Conservation (phyloP, 2,329 filamentous ascomycete genomes). For the Phialophora macrospora region DNA sequence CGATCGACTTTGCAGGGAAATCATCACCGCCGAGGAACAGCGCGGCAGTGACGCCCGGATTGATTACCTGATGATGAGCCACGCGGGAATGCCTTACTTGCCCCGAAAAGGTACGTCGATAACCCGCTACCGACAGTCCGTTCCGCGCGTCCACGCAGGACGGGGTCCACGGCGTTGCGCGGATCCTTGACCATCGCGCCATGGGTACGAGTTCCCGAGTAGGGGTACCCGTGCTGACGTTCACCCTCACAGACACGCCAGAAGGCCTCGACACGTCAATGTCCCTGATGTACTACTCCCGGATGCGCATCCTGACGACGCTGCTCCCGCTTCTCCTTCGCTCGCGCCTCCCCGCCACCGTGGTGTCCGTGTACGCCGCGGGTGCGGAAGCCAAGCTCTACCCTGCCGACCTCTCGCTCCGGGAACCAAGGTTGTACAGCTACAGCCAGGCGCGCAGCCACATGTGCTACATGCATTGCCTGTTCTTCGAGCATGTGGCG, state of each 20-base stretch:
- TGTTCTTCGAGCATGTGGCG: conserved; percentile 39
- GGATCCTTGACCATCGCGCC: too few relatives aligned
- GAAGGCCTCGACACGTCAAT: conserved; percentile 43
- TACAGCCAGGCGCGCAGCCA: conserved; percentile 42
- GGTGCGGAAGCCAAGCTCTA: conserved; percentile 40
- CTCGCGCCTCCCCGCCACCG: conserved; percentile 29
- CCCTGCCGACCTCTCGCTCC: conserved; percentile 41
- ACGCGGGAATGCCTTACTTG: conserved; percentile 40
- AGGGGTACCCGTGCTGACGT: too few relatives aligned
- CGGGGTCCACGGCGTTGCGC: too few relatives aligned
- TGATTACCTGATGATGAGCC: conserved; percentile 45
- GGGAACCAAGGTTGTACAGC: conserved; percentile 39
- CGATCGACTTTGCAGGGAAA: conserved; percentile 42
- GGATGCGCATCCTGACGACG: conserved; percentile 41
- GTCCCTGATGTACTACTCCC: conserved; percentile 44
- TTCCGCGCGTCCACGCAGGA: too few relatives aligned
- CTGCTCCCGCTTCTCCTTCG: conserved; percentile 41
- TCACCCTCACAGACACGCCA: conserved; percentile 39
- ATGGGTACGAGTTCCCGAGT: too few relatives aligned
- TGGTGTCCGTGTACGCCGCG: conserved; percentile 46
- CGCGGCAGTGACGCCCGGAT: conserved; percentile 37
- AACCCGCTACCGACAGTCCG: too few relatives aligned
- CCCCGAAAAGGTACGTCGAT: conserved; percentile 33
- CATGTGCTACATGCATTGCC: conserved; percentile 43
- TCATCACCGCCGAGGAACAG: conserved; percentile 40